phyloP scores from a whole-genome alignment of 225 moss, liverwort and hornwort genomes.

The Polytrichum commune region DNA sequence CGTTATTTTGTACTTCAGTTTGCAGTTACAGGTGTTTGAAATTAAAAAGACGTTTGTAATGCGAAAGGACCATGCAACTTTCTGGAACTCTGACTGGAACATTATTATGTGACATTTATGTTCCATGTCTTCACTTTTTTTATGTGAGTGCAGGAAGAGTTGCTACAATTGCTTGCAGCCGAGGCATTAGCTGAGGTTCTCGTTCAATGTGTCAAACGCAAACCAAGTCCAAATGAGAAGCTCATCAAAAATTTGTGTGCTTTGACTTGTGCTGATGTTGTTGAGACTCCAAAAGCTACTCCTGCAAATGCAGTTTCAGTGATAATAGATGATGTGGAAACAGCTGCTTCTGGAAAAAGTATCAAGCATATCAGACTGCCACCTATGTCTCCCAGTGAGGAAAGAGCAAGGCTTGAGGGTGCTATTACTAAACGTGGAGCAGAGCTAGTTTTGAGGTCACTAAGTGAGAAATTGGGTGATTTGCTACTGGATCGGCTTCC shows the following conservation, averaged over 20 bases:
- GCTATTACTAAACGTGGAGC: conserved; percentile 85
- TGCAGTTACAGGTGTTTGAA: too few species aligned
- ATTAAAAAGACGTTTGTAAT: too few species aligned
- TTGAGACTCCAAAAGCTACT: conserved; percentile 81
- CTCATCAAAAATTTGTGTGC: conserved; percentile 77
- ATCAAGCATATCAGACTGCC: conserved; percentile 47
- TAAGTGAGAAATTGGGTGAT: conserved; percentile 69
- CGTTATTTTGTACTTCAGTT: not conserved
- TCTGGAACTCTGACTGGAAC: too few species aligned
- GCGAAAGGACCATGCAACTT: too few species aligned
- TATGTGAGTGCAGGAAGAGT: too few species aligned
- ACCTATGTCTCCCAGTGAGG: conserved; percentile 48
- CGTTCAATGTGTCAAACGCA: conserved; percentile 81
- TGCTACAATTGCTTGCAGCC: conserved; percentile 46
- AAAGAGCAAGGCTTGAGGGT: conserved; percentile 74
- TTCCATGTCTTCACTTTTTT: too few species aligned
- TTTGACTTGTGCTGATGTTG: conserved; percentile 75
- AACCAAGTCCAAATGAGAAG: conserved; percentile 87
- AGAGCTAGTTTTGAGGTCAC: conserved; percentile 68
- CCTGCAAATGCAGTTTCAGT: conserved; percentile 46
- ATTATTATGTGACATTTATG: too few species aligned
- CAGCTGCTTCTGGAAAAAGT: conserved; percentile 39
- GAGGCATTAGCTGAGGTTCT: conserved; percentile 85
- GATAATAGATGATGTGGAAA: conserved; percentile 45
- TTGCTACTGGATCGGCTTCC: conserved; percentile 78